A percentile compares a stretch with the other conserved stretches of the same genome.
phyloP scores from a whole-genome alignment of 768 basidiomycete genomes.

The Macrolepiota dolichaula region DNA sequence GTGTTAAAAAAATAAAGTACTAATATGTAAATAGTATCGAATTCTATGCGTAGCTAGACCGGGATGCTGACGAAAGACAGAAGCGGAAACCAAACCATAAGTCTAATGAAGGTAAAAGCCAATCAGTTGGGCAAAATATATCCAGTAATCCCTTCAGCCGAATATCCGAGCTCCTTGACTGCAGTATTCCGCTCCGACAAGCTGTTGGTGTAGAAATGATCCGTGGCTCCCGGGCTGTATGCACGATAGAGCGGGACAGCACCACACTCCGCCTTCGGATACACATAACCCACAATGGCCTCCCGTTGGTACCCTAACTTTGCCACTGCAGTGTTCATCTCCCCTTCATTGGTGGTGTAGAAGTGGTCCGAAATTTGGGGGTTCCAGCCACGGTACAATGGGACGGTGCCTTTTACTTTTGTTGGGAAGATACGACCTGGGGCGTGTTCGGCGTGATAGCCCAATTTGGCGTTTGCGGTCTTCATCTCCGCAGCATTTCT shows the following conservation, averaged over 20 bases:
- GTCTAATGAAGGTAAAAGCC: background rate
- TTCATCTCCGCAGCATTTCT: background rate
- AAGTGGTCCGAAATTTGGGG: constrained; percentile 2
- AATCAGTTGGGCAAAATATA: constrained; percentile 8
- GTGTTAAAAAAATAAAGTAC: no score
- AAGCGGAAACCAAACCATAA: no score
- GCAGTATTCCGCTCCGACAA: background rate
- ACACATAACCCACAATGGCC: constrained; percentile 8
- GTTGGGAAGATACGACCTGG: constrained; percentile 7
- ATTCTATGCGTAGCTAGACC: no score
- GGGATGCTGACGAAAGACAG: background rate
- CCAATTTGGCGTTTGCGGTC: background rate
- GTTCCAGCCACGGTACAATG: constrained; percentile 10
- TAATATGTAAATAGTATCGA: no score
- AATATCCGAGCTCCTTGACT: constrained; percentile 4
- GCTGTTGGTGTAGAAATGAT: constrained; percentile 14
- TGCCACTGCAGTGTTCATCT: constrained; percentile 4
- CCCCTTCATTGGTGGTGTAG: constrained; percentile 10
- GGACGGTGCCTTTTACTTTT: constrained; percentile 2
- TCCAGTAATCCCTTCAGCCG: constrained; percentile 6
- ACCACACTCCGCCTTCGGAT: constrained; percentile 8
- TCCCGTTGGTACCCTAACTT: constrained; percentile 1
- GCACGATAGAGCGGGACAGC: constrained; percentile 12
- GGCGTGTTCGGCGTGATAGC: constrained; percentile 1
- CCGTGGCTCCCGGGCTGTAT: background rate